Conservation (phyloP, 176 grass and related monocot species). For the Cymbopogon citratus region DNA sequence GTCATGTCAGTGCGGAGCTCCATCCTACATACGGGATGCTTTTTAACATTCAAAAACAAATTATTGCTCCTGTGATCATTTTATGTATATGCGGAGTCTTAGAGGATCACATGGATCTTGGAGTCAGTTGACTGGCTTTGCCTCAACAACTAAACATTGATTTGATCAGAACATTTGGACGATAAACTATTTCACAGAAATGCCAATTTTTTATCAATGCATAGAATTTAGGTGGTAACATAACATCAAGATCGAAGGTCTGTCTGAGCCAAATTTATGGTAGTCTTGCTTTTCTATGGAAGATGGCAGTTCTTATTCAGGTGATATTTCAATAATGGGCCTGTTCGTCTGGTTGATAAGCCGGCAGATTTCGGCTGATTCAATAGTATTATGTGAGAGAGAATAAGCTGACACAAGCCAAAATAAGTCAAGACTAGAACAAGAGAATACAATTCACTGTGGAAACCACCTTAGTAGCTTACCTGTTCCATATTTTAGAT, state of each 20-base stretch:
- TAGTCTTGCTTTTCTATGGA: neutral
- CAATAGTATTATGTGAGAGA: too few species aligned
- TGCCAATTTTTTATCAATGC: neutral
- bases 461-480: neutral
- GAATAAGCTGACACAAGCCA: too few species aligned
- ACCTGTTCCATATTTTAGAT: neutral
- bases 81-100: conserved; percentile 3
- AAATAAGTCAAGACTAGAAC: neutral
- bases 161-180: neutral
- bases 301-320: neutral
- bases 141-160: neutral
- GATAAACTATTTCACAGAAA: neutral
- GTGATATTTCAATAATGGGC: too few species aligned
- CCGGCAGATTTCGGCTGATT: too few species aligned
- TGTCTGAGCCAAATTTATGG: neutral
- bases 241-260: neutral
- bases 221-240: neutral
- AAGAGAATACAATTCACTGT: conserved; percentile 1
- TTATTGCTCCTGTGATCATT: neutral
- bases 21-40: neutral
- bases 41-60: neutral
- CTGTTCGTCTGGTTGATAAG: too few species aligned
- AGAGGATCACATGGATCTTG: neutral
- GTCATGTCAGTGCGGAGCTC: neutral
- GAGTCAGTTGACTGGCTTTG: neutral